Evolutionary conservation across 2,329 filamentous ascomycete species (phyloP).

Genomic region (Microdochium paspali): DNA sequence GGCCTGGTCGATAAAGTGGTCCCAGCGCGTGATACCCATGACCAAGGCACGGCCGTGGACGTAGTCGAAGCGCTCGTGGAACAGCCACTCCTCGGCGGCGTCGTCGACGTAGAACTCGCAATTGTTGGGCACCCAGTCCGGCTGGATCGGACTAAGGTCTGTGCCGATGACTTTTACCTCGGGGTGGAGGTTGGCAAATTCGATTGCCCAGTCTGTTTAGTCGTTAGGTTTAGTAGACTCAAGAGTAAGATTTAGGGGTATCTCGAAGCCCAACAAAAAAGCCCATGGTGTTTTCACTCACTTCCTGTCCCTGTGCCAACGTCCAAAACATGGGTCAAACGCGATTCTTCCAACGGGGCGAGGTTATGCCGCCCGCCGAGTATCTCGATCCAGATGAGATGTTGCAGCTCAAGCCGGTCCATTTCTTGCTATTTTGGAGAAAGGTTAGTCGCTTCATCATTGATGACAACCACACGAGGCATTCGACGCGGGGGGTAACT

Average conservation of each 20-base stretch:
- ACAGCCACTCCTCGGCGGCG: conserved; percentile 27
- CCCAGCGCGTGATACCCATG: conserved; percentile 12
- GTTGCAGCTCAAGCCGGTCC: conserved; percentile 11
- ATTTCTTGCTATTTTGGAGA: conserved; percentile 7
- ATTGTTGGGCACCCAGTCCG: conserved; percentile 9
- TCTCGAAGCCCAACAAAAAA: too few relatives aligned
- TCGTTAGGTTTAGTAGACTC: not conserved
- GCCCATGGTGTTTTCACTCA: not conserved
- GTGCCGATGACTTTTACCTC: conserved; percentile 10
- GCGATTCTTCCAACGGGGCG: conserved; percentile 7
- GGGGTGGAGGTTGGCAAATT: conserved; percentile 10
- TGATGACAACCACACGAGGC: too few relatives aligned
- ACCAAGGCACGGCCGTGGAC: conserved; percentile 11
- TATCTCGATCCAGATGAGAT: conserved; percentile 10
- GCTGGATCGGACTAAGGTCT: conserved; percentile 11
- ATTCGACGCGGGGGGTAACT: not conserved
- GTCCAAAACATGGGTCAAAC: conserved; percentile 6
- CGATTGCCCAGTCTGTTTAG: conserved; percentile 10
- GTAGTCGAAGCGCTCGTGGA: conserved; percentile 20
- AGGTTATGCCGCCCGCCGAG: conserved; percentile 7
- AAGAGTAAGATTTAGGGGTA: too few relatives aligned
- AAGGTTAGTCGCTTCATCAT: not conserved
- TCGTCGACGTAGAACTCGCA: conserved; percentile 32
- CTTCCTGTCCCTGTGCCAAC: conserved; percentile 5
- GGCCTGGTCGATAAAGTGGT: conserved; percentile 8